These are phyloP conservation scores for Stemphylium lycopersici DNA, from an alignment of 2,329 filamentous ascomycete genomes.

Conservation along the genomic window DNA sequence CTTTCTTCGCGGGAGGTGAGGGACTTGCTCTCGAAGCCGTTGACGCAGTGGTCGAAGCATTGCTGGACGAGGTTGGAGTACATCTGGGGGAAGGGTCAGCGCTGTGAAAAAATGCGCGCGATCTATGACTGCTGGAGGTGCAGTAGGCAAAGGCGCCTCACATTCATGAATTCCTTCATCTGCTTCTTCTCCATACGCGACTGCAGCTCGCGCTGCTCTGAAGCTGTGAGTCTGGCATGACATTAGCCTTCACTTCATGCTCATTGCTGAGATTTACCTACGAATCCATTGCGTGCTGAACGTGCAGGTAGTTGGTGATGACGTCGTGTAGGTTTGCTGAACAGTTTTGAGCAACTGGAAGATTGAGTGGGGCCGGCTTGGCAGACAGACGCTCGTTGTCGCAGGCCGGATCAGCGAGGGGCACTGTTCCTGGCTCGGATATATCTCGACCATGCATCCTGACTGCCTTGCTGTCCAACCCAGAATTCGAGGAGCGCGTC, in stretches of 20 bases:
- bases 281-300: slow-evolving; percentile 43
- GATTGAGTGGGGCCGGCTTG: no score
- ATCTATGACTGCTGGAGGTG: no score
- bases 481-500: no score
- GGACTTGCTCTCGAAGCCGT: slow-evolving; percentile 98
- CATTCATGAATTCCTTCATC: slow-evolving; percentile 98
- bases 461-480: no score
- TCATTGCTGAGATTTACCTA: slow-evolving; percentile 24
- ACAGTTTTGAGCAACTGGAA: no score
- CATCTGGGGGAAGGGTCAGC: slow-evolving; percentile 57
- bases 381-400: no score
- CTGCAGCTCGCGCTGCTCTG: slow-evolving; percentile 92
- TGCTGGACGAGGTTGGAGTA: slow-evolving; percentile 78
- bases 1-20: slow-evolving; percentile 85
- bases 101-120: no score
- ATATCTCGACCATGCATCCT: no score
- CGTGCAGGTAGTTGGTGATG: no score
- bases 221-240: slow-evolving; percentile 66
- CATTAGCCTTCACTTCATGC: slow-evolving; percentile 16
- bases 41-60: slow-evolving; percentile 97
- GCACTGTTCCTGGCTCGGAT: no score
- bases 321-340: no score
- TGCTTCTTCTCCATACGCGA: slow-evolving; percentile 96
- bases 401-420: no score
- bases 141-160: slow-evolving; percentile 57